Conservation (phyloP, 257 asterid genomes). For the Cynanchum wilfordii region DNA sequence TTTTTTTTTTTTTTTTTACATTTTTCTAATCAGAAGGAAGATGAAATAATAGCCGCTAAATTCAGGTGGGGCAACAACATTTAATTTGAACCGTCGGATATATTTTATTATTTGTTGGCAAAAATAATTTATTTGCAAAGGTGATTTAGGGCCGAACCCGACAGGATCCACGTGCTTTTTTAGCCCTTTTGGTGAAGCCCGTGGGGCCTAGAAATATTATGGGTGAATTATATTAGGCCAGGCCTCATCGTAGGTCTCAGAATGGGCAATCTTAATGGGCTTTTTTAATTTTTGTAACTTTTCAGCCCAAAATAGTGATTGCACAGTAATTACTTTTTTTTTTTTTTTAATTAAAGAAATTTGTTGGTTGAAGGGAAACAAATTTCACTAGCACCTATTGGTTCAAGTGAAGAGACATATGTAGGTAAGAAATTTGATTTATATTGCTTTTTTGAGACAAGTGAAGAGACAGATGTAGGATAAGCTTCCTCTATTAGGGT, state of each 20-base stretch:
- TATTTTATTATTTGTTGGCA: too few species aligned
- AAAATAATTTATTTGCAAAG: not conserved
- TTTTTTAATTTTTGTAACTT: not conserved
- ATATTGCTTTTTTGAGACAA: too few species aligned
- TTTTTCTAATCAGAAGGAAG: not conserved
- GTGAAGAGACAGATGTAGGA: too few species aligned
- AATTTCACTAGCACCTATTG: too few species aligned
- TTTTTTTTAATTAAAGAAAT: too few species aligned
- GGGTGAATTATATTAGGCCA: not conserved
- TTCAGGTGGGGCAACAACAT: conserved; percentile 19
- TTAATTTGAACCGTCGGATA: conserved; percentile 18
- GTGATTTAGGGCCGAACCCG: not conserved
- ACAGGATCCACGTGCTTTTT: not conserved
- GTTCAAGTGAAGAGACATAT: too few species aligned
- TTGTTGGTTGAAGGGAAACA: too few species aligned
- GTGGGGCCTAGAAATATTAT: not conserved
- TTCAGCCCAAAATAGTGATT: not conserved
- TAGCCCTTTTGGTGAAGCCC: not conserved
- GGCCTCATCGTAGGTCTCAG: not conserved
- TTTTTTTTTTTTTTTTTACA: too few species aligned
- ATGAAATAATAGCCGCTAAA: conserved; percentile 22
- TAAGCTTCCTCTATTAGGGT: too few species aligned
- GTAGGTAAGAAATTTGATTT: too few species aligned
- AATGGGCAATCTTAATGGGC: not conserved
- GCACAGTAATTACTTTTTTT: too few species aligned